These are phyloP conservation scores for Dryas integrifolia DNA, from an alignment of 331 rosid species.

Conservation along the genomic window DNA sequence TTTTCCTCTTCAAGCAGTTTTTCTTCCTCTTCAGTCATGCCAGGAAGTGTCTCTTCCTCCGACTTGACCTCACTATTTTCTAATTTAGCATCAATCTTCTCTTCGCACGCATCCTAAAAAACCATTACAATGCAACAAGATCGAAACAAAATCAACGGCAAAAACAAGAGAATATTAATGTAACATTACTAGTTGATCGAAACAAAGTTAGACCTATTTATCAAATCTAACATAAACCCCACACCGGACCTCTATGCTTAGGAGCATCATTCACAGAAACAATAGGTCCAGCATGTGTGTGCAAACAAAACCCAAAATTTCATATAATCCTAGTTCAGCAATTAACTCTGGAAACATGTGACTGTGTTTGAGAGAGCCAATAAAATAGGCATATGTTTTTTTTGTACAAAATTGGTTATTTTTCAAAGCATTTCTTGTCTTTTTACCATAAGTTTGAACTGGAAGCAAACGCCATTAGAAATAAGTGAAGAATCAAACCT, in stretches of 20 bases:
- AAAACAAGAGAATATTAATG: neutral
- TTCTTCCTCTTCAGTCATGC: slow-evolving; percentile 57
- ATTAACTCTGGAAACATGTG: too few species aligned
- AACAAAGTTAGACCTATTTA: neutral
- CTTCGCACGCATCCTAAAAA: slow-evolving; percentile 44
- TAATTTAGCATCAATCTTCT: slow-evolving; percentile 37
- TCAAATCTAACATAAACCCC: neutral
- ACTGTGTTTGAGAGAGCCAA: too few species aligned
- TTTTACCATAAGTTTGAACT: neutral
- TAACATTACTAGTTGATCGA: neutral
- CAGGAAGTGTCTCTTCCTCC: slow-evolving; percentile 38
- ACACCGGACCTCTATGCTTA: neutral
- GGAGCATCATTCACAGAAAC: neutral
- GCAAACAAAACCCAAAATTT: neutral
- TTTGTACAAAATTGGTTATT: neutral
- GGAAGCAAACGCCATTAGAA: neutral
- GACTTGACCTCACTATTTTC: slow-evolving; percentile 22
- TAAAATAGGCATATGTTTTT: neutral
- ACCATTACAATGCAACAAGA: slow-evolving; percentile 1
- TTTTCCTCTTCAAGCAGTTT: slow-evolving; percentile 64
- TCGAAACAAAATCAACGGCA: neutral
- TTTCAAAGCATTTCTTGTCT: neutral
- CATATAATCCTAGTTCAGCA: neutral
- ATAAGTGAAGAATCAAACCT: slow-evolving; percentile 39
- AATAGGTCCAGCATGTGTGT: neutral